A percentile compares a stretch with the other conserved stretches of the same genome.
These are phyloP conservation scores for Tausonia pullulans DNA, from an alignment of 1,284 basidiomycete species.

Conservation along the genomic window DNA sequence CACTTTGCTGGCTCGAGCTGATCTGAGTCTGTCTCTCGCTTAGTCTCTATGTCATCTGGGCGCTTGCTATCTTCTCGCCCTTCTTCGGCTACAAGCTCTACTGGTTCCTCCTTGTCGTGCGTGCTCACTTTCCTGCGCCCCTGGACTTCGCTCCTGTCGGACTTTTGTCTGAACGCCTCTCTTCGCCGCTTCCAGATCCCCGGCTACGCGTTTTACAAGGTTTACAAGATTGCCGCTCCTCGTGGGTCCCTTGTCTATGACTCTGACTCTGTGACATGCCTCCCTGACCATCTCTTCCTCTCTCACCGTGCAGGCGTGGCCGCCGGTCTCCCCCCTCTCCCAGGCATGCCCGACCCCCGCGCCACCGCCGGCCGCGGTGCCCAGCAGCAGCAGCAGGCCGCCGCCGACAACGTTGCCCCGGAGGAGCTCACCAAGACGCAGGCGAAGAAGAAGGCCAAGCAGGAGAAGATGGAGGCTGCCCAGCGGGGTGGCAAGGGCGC, in stretches of 20 bases:
- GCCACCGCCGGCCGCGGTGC: background rate
- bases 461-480: conserved; percentile 1
- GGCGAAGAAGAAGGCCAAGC: conserved; percentile 8
- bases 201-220: background rate
- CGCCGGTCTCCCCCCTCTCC: background rate
- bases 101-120: conserved; percentile 6
- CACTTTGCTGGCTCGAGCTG: background rate
- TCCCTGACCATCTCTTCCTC: background rate
- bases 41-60: conserved; percentile 8
- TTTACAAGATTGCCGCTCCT: conserved; percentile 2
- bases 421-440: background rate
- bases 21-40: background rate
- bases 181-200: background rate
- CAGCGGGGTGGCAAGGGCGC: background rate
- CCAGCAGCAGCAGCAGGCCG: background rate
- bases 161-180: background rate
- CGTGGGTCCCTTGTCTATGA: background rate
- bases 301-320: background rate
- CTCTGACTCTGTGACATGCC: background rate
- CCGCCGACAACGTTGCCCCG: background rate
- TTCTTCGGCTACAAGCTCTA: conserved; percentile 6
- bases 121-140: background rate
- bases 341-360: background rate
- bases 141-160: too few relatives aligned
- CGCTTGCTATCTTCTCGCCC: background rate